Percentiles rank a stretch among this genome's conserved stretches.
Conservation (phyloP, 2,329 filamentous ascomycete genomes). For the Colletotrichum siamense region DNA sequence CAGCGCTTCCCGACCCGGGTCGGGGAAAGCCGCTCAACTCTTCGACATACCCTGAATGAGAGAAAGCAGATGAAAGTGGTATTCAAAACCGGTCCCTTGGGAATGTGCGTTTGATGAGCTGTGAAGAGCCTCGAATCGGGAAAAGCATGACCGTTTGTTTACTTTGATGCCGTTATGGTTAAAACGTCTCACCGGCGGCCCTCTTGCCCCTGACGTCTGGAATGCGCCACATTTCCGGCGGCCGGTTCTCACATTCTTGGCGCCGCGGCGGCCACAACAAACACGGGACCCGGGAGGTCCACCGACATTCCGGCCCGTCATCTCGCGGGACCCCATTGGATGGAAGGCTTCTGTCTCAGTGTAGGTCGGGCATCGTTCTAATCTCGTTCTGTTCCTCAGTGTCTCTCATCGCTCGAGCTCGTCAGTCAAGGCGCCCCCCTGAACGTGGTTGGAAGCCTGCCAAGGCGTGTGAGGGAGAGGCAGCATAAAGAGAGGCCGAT, state of each 20-base stretch:
- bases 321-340: background rate
- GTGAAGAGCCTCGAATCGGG: background rate
- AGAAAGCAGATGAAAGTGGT: constrained; percentile 16
- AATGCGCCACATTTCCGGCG: constrained; percentile 11
- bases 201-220: background rate
- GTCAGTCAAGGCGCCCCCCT: background rate
- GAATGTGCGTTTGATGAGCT: constrained; percentile 7
- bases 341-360: background rate
- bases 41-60: constrained; percentile 11
- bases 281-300: background rate
- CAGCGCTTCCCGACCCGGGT: background rate
- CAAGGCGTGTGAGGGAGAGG: background rate
- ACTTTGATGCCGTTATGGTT: background rate
- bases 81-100: background rate
- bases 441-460: background rate
- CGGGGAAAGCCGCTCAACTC: constrained; percentile 1
- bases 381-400: background rate
- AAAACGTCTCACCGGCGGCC: background rate
- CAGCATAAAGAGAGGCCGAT: constrained; percentile 7
- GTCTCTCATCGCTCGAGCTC: background rate
- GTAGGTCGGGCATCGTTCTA: background rate
- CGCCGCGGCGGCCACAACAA: constrained; percentile 4
- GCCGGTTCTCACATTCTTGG: constrained; percentile 1
- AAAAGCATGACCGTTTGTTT: background rate
- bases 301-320: background rate